Evolutionary conservation across 495 filamentous ascomycete genomes (phyloP).

Genomic region (Venustampulla echinocandica): DNA sequence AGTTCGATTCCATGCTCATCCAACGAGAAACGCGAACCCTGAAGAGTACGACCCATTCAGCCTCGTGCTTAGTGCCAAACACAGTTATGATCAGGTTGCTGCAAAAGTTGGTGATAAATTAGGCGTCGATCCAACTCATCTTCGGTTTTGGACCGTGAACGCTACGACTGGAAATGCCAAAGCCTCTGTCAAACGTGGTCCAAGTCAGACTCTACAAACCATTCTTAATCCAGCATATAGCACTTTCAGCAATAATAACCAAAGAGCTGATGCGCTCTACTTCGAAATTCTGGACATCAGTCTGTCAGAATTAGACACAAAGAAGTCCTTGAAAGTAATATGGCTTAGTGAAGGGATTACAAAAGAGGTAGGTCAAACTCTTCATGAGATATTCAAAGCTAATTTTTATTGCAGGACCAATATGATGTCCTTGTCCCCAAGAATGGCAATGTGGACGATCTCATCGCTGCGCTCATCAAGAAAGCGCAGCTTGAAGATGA

Average conservation of each 20-base stretch:
- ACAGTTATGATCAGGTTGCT: slow-evolving; percentile 82
- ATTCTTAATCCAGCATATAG: slow-evolving; percentile 63
- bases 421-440: slow-evolving; percentile 79
- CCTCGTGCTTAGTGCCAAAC: slow-evolving; percentile 61
- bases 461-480: slow-evolving; percentile 63
- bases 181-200: slow-evolving; percentile 60
- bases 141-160: slow-evolving; percentile 83
- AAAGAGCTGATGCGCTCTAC: slow-evolving; percentile 66
- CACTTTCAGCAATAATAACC: slow-evolving; percentile 47
- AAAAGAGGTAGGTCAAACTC: slow-evolving; percentile 60
- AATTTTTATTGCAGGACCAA: slow-evolving; percentile 45
- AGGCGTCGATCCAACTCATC: slow-evolving; percentile 69
- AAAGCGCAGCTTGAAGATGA: slow-evolving; percentile 75
- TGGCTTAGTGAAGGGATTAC: slow-evolving; percentile 83
- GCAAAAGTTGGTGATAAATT: slow-evolving; percentile 79
- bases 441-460: slow-evolving; percentile 65
- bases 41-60: slow-evolving; percentile 50
- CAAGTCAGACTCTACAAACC: slow-evolving; percentile 53
- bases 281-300: slow-evolving; percentile 93
- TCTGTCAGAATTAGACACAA: slow-evolving; percentile 83
- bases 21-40: slow-evolving; percentile 39
- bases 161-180: slow-evolving; percentile 65
- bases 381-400: slow-evolving; percentile 3
- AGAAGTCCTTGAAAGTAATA: slow-evolving; percentile 71
- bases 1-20: slow-evolving; percentile 58